These are phyloP conservation scores for Cyberlindnera nakhonratchasimensis DNA, from an alignment of 805 yeast species.

Conservation along the genomic window DNA sequence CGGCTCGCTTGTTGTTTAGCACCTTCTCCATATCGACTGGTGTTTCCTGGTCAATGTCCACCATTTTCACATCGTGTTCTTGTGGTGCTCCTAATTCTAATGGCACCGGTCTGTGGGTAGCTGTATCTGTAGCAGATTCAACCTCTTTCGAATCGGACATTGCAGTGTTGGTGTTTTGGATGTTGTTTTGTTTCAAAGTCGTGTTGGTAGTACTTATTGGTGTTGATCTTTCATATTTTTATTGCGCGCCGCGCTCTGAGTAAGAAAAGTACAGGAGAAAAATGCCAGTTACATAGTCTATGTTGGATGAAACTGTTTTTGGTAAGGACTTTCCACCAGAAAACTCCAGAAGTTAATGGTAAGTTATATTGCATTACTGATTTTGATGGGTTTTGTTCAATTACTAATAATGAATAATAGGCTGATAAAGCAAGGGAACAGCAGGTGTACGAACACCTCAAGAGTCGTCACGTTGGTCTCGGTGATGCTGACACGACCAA, in stretches of 20 bases:
- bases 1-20: conserved; percentile 1
- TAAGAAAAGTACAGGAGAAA: too few species aligned
- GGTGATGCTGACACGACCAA: conserved; percentile 72
- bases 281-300: too few species aligned
- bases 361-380: too few species aligned
- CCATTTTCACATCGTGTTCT: conserved; percentile 3
- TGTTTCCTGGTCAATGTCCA: conserved; percentile 12
- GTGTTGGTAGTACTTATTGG: conserved; percentile 4
- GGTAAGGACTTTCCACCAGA: too few species aligned
- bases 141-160: background rate
- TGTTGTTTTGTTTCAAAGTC: too few species aligned
- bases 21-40: background rate
- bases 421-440: conserved; percentile 64
- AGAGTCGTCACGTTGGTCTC: conserved; percentile 65
- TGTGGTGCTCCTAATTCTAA: background rate
- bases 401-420: conserved; percentile 29
- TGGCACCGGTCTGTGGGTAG: too few species aligned
- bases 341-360: conserved; percentile 1
- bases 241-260: too few species aligned
- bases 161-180: background rate
- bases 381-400: background rate
- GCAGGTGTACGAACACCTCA: conserved; percentile 52
- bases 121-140: too few species aligned
- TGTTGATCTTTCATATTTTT: background rate
- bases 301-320: too few species aligned